Evolutionary conservation across 2,329 filamentous ascomycete species (phyloP).

Genomic region (Penicillium sp.): DNA sequence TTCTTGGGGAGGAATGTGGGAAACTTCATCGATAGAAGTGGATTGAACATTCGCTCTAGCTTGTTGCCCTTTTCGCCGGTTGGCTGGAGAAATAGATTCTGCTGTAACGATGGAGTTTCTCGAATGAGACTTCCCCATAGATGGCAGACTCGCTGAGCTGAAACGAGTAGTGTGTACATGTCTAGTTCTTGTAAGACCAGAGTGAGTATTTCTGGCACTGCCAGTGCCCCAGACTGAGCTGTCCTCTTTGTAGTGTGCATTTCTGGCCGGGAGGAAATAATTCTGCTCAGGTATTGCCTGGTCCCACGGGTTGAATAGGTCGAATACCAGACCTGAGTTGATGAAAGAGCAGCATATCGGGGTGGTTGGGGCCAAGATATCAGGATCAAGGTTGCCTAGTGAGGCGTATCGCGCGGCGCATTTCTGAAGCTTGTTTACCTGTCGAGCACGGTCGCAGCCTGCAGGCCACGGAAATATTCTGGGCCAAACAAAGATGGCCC

Average conservation of each 20-base stretch:
- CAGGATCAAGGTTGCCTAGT: not conserved
- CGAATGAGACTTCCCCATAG: not conserved
- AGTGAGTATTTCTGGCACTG: not conserved
- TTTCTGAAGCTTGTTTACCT: not conserved
- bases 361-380: too few relatives aligned
- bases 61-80: not conserved
- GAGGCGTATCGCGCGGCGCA: not conserved
- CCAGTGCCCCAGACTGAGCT: not conserved
- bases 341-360: too few relatives aligned
- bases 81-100: not conserved
- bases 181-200: not conserved
- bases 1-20: not conserved
- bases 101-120: not conserved
- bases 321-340: too few relatives aligned
- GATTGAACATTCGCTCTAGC: not conserved
- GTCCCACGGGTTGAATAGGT: not conserved
- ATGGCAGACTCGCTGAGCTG: not conserved
- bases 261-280: too few relatives aligned
- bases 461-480: conserved; percentile 48
- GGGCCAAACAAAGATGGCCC: conserved; percentile 53
- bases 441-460: not conserved
- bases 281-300: too few relatives aligned
- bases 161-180: conserved; percentile 1
- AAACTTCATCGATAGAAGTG: not conserved
- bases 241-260: not conserved